Conservation (phyloP, 1,284 basidiomycete genomes). For the Chalciporus sp. region DNA sequence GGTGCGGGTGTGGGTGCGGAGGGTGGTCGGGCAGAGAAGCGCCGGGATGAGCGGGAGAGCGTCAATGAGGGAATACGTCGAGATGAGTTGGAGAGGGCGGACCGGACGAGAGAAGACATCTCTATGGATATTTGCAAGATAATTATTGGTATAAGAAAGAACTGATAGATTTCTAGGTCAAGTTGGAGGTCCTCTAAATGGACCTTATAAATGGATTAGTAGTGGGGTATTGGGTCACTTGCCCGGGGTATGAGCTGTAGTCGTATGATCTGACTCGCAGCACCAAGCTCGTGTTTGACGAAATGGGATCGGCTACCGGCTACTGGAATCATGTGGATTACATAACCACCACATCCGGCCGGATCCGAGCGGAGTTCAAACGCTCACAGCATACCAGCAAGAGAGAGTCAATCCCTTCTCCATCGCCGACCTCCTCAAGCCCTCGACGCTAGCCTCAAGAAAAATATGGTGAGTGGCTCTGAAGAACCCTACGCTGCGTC, state of each 20-base stretch:
- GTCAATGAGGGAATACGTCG: not conserved
- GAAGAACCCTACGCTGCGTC: constrained; percentile 10
- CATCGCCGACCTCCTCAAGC: constrained; percentile 19
- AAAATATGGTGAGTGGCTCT: constrained; percentile 31
- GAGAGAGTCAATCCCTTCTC: not conserved
- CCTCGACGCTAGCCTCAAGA: constrained; percentile 14
- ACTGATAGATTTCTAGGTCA: not conserved
- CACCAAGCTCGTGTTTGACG: too few species aligned
- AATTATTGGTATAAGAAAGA: constrained; percentile 1
- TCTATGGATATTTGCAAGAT: not conserved
- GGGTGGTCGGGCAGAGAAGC: constrained; percentile 6
- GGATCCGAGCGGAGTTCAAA: constrained; percentile 26
- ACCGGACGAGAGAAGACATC: constrained; percentile 17
- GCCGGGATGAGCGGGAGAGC: constrained; percentile 4
- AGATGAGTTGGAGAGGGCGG: not conserved
- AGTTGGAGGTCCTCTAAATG: not conserved
- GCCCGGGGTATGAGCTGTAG: not conserved
- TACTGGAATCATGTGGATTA: not conserved
- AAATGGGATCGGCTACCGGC: too few species aligned
- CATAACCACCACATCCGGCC: constrained; percentile 13
- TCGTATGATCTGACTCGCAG: not conserved
- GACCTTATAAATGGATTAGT: too few species aligned
- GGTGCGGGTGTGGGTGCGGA: not conserved
- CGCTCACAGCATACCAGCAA: not conserved
- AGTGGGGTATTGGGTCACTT: not conserved